Evolutionary conservation across 805 yeast species (phyloP), one percentile per base, ranked within the genome.

Genomic region (Starmerella vaccinii): DNA sequence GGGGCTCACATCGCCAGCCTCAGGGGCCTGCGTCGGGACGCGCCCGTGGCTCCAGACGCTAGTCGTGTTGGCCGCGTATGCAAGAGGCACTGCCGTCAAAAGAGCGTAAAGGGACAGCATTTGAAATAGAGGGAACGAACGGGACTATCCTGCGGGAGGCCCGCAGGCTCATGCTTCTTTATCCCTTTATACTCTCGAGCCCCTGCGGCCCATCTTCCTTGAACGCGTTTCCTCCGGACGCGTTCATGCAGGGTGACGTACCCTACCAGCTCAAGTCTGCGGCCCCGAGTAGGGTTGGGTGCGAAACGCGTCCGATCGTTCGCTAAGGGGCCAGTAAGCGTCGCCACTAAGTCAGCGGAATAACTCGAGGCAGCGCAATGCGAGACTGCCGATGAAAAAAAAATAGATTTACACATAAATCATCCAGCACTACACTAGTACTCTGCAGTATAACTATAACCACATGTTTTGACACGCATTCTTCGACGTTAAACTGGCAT

Each of bases 51-150:
- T 41, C 45, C 32, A 26, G 8, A 16, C 45, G 24, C 45, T 41
- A 19, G 45, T 41, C 12, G 24, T 41, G 34, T 41, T 41, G 45
- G 45, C 34, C 9, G 45, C 45, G 18, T 16, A 41, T 9, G 16
- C 45, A 13, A 41, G 35, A 4, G 45, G 45, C 24, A 41, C 34
- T 27, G 45, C 45, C 24, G 45, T 41, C 45, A 41, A 41, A 41
- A 41, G 45, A 41, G 45, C 27, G 45, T 41, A 41, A 18, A 41
- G 34, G 16, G 45, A 26, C 45, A 41, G 45, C 45, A 41, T 41
- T 16, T 18, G 16, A 9, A 3, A 24, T 5, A n/a, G 24, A 26
- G n/a, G 2, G 43, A 39, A 13, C 24, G 21, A 15, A 24, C 1
- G 12, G 22, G 19, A 26, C 43, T 5, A 39, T 19, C 41, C 41